Percentiles rank a stretch among this genome's conserved stretches.
phyloP scores from a whole-genome alignment of 495 filamentous ascomycete species.

The Daldinia loculata region DNA sequence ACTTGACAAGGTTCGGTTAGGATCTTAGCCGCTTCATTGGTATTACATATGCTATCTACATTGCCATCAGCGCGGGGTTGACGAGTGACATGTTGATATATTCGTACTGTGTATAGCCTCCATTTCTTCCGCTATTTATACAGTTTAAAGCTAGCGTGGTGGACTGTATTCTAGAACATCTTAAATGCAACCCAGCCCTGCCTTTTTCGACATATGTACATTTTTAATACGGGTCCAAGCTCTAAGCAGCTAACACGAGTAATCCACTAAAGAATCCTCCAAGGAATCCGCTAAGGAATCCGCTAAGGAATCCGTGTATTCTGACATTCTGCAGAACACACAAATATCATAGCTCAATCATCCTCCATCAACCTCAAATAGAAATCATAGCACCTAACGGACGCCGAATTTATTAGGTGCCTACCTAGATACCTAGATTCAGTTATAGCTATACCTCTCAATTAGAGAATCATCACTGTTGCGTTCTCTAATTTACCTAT shows the following conservation, averaged over 20 bases:
- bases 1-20: slow-evolving; percentile 23
- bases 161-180: slow-evolving; percentile 38
- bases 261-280: not conserved
- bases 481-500: not conserved
- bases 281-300: too few relatives aligned
- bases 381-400: not conserved
- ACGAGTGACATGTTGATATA: not conserved
- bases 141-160: not conserved
- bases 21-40: slow-evolving; percentile 30
- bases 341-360: not conserved
- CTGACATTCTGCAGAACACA: not conserved
- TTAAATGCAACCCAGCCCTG: slow-evolving; percentile 24
- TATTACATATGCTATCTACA: slow-evolving; percentile 15
- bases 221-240: not conserved
- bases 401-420: not conserved
- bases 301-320: too few relatives aligned
- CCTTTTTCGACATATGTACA: not conserved
- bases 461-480: not conserved
- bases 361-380: slow-evolving; percentile 8
- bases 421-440: not conserved
- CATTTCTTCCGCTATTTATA: slow-evolving; percentile 2
- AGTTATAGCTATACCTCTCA: not conserved
- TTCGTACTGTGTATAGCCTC: slow-evolving; percentile 15
- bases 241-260: not conserved
- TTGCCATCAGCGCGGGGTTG: slow-evolving; percentile 28